Percentiles rank a stretch among this genome's conserved stretches.
phyloP scores from a whole-genome alignment of 2,329 filamentous ascomycete genomes.

The Fusarium duplospermum region DNA sequence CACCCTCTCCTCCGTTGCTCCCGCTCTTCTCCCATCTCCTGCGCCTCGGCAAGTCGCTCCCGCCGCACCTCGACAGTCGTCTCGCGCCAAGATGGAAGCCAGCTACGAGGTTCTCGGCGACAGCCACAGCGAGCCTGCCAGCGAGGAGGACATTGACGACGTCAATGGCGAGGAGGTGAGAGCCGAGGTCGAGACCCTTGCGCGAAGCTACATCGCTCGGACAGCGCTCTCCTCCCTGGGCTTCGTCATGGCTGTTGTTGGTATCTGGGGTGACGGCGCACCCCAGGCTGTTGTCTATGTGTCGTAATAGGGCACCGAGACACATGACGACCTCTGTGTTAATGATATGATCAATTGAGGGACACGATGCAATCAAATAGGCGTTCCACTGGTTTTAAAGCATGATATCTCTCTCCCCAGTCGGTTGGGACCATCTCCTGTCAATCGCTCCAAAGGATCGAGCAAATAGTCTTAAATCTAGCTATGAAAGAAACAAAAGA shows the following conservation, averaged over 20 bases:
- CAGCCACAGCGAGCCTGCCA: slow-evolving; percentile 60
- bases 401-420: slow-evolving; percentile 7
- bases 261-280: slow-evolving; percentile 74
- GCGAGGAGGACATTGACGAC: slow-evolving; percentile 63
- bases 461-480: not conserved
- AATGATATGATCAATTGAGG: slow-evolving; percentile 19
- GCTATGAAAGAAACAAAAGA: not conserved
- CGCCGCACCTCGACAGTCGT: slow-evolving; percentile 47
- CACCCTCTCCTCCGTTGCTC: slow-evolving; percentile 68
- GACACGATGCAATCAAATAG: slow-evolving; percentile 30
- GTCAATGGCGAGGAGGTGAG: slow-evolving; percentile 74
- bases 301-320: slow-evolving; percentile 38
- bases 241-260: slow-evolving; percentile 71
- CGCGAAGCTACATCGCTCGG: slow-evolving; percentile 65
- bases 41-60: slow-evolving; percentile 42
- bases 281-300: slow-evolving; percentile 50
- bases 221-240: slow-evolving; percentile 65
- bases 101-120: slow-evolving; percentile 77
- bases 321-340: slow-evolving; percentile 13
- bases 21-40: slow-evolving; percentile 58
- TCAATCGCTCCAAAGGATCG: slow-evolving; percentile 24
- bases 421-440: slow-evolving; percentile 31
- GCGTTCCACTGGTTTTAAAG: slow-evolving; percentile 28
- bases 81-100: slow-evolving; percentile 68
- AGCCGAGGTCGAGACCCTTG: slow-evolving; percentile 65